These are phyloP conservation scores for Rhodotorula paludigena DNA, from an alignment of 768 basidiomycete species.

Conservation along the genomic window DNA sequence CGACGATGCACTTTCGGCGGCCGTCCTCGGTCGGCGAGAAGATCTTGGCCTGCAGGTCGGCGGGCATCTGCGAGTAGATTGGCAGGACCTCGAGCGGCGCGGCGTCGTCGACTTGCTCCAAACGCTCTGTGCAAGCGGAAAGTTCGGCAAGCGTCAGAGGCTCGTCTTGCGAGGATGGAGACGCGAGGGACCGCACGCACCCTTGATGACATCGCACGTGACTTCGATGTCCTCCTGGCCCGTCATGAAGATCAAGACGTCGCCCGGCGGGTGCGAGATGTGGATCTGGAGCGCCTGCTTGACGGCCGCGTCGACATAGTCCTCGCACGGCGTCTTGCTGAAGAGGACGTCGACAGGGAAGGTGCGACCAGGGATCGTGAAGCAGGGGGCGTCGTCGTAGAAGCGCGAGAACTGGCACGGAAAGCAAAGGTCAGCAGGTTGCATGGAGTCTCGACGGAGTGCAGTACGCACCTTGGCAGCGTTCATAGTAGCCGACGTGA, in stretches of 20 bases:
- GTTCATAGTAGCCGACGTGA: slow-evolving; percentile 99
- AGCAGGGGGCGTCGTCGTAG: slow-evolving; percentile 90
- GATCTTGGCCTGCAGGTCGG: slow-evolving; percentile 95
- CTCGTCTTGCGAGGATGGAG: background rate
- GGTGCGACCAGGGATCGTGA: slow-evolving; percentile 88
- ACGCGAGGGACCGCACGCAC: slow-evolving; percentile 51
- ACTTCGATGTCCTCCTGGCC: slow-evolving; percentile 99
- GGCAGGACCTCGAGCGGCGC: slow-evolving; percentile 83
- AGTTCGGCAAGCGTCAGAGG: background rate
- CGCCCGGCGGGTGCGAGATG: slow-evolving; percentile 82
- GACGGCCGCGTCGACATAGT: slow-evolving; percentile 96
- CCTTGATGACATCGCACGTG: slow-evolving; percentile 88
- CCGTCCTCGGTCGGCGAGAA: slow-evolving; percentile 92
- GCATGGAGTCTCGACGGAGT: too few species aligned
- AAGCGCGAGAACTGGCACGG: slow-evolving; percentile 80
- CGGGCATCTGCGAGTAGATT: slow-evolving; percentile 99
- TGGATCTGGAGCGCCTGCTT: slow-evolving; percentile 98
- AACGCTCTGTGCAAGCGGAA: slow-evolving; percentile 61
- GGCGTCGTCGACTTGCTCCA: slow-evolving; percentile 86
- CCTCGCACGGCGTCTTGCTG: slow-evolving; percentile 95
- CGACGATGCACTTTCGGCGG: slow-evolving; percentile 91
- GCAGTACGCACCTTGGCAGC: slow-evolving; percentile 72
- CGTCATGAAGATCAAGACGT: slow-evolving; percentile 98
- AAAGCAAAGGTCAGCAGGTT: slow-evolving; percentile 2
- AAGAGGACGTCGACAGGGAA: slow-evolving; percentile 97